Percentiles rank a stretch among this genome's conserved stretches.
phyloP scores from a whole-genome alignment of 208 protist species.

The Wallacemonas sp. region DNA sequence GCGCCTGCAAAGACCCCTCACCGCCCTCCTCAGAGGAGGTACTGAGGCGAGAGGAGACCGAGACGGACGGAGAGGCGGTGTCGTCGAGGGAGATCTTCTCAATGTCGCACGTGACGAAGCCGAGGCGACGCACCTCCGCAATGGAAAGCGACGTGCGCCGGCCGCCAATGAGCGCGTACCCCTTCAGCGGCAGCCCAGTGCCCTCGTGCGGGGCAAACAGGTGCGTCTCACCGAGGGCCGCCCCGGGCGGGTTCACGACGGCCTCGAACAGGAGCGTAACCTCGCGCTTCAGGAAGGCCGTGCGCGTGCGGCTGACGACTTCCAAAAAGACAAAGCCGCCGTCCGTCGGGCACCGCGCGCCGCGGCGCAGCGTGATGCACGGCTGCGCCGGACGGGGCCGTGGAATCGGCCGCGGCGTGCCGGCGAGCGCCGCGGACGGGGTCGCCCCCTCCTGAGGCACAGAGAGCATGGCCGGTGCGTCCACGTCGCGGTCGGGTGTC shows the following conservation, averaged over 20 bases:
- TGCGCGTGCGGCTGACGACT: background rate
- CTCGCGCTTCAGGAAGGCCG: background rate
- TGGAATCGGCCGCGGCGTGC: background rate
- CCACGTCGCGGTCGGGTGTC: background rate
- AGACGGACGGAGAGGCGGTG: conserved; percentile 1
- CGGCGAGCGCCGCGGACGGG: background rate
- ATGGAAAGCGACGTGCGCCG: conserved; percentile 24
- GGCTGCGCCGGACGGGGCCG: background rate
- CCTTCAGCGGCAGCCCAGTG: conserved; percentile 1
- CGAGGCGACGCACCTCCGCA: conserved; percentile 28
- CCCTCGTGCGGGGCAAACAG: conserved; percentile 8
- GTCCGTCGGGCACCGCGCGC: conserved; percentile 24
- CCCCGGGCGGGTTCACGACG: background rate
- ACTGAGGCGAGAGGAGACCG: no score
- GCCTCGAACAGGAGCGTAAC: conserved; percentile 18
- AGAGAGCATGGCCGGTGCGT: background rate
- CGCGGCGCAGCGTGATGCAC: conserved; percentile 17
- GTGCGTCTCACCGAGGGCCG: background rate
- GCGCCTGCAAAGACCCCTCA: background rate
- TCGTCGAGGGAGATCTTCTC: conserved; percentile 19
- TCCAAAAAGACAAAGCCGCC: conserved; percentile 19
- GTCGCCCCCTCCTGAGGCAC: background rate
- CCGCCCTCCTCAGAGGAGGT: no score
- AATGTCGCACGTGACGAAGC: conserved; percentile 34
- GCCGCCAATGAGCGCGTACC: conserved; percentile 3